phyloP scores from a whole-genome alignment of 257 asterid genomes.

The Solanum pimpinellifolium region DNA sequence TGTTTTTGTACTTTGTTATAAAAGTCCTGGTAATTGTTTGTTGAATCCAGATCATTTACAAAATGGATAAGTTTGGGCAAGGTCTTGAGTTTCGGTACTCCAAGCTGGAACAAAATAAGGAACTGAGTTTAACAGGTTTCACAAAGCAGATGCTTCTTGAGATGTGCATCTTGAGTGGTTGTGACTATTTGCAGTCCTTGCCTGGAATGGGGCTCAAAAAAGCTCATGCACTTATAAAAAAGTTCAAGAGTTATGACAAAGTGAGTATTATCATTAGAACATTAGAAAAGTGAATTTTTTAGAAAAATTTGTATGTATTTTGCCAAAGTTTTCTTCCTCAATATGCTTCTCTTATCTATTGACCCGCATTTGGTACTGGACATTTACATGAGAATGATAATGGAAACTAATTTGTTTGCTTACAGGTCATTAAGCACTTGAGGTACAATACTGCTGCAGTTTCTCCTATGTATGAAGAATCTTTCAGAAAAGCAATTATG shows the following conservation, averaged over 20 bases:
- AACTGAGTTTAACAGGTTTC: slow-evolving; percentile 61
- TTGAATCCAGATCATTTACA: slow-evolving; percentile 69
- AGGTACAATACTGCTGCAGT: slow-evolving; percentile 52
- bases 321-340: not conserved
- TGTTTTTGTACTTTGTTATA: not conserved
- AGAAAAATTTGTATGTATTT: not conserved
- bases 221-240: slow-evolving; percentile 74
- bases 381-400: not conserved
- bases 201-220: slow-evolving; percentile 97
- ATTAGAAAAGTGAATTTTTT: not conserved
- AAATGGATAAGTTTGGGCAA: slow-evolving; percentile 98
- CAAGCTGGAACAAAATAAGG: slow-evolving; percentile 61
- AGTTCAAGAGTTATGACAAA: slow-evolving; percentile 57
- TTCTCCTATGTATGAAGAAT: slow-evolving; percentile 65
- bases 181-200: slow-evolving; percentile 86
- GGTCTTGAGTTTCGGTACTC: slow-evolving; percentile 71
- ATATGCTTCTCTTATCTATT: not conserved
- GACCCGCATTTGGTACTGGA: not conserved
- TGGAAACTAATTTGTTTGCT: not conserved
- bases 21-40: not conserved
- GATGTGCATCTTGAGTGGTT: slow-evolving; percentile 96
- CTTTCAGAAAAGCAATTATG: slow-evolving; percentile 74
- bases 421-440: slow-evolving; percentile 87
- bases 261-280: slow-evolving; percentile 21
- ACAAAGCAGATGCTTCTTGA: slow-evolving; percentile 84